Evolutionary conservation across 805 yeast species (phyloP).

Genomic region (Ogataea pignaliae): DNA sequence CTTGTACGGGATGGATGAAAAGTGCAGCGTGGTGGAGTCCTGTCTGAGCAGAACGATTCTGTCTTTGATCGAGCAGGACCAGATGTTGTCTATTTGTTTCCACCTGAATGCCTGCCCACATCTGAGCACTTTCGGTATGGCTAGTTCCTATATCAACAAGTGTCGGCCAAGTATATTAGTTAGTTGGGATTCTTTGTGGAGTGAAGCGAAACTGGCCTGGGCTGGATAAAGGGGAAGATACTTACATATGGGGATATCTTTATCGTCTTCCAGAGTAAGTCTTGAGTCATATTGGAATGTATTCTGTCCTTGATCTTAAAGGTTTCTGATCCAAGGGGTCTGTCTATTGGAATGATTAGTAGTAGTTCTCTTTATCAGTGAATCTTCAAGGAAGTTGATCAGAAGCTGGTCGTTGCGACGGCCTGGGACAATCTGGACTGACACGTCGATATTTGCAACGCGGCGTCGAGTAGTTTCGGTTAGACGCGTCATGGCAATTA

Average conservation of each 20-base stretch:
- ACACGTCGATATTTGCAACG: no score
- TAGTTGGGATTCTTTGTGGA: slow-evolving; percentile 3
- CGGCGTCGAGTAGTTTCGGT: no score
- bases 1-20: slow-evolving; percentile 36
- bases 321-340: no score
- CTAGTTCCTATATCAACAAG: slow-evolving; percentile 38
- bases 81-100: slow-evolving; percentile 58
- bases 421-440: no score
- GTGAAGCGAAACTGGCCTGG: background rate
- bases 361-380: no score
- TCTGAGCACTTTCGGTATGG: slow-evolving; percentile 61
- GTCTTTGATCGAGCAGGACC: slow-evolving; percentile 61
- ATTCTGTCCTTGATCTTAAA: no score
- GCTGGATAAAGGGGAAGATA: background rate
- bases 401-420: no score
- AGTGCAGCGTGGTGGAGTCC: slow-evolving; percentile 46
- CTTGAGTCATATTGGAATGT: slow-evolving; percentile 17
- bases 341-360: no score
- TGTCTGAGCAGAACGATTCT: slow-evolving; percentile 65
- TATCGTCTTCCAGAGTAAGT: slow-evolving; percentile 25
- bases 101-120: slow-evolving; percentile 87
- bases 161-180: background rate
- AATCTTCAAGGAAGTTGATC: no score
- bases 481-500: no score
- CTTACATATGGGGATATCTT: slow-evolving; percentile 22